A percentile compares a stretch with the other conserved stretches of the same genome.
Evolutionary conservation across 371 early-diverging fungal species (phyloP).

Genomic region (Actinomortierella wolfii): DNA sequence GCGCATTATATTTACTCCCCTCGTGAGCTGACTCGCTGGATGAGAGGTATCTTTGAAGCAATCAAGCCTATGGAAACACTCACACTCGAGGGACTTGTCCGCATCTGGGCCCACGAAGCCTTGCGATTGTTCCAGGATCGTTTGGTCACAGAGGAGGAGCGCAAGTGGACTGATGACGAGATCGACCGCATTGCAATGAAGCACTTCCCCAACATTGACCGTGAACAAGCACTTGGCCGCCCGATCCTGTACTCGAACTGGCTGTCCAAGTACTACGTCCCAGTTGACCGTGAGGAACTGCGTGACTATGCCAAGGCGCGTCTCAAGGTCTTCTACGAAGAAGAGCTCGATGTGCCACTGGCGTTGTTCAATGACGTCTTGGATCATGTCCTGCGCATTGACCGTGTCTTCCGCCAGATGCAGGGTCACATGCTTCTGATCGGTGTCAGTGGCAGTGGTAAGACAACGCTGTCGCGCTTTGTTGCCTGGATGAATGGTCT

Average conservation of each 20-base stretch:
- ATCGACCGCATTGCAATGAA: constrained; percentile 84
- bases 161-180: constrained; percentile 90
- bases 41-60: constrained; percentile 96
- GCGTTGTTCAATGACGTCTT: constrained; percentile 97
- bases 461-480: constrained; percentile 96
- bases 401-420: constrained; percentile 97
- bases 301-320: constrained; percentile 94
- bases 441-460: constrained; percentile 95
- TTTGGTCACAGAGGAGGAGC: constrained; percentile 88
- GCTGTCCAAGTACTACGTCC: constrained; percentile 91
- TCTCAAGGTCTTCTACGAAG: constrained; percentile 98
- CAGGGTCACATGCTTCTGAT: constrained; percentile 98
- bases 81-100: constrained; percentile 86
- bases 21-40: constrained; percentile 98
- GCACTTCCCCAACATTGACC: constrained; percentile 88
- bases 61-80: constrained; percentile 85
- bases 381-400: constrained; percentile 97
- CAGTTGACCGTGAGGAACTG: constrained; percentile 88
- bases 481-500: constrained; percentile 99
- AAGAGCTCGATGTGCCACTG: constrained; percentile 96
- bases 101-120: constrained; percentile 98
- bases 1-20: constrained; percentile 99
- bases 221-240: constrained; percentile 74
- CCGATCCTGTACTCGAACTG: constrained; percentile 98
- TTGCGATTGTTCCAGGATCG: constrained; percentile 98